These are phyloP conservation scores for rapeseed (Brassica napus) DNA, from an alignment of 345 rosid species.

Conservation along the genomic window Da-Ae NC_063438.1:13625501-13626000, in stretches of 20 bases:
- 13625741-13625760: background rate
- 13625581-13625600: conserved; percentile 26
- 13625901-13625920: conserved; percentile 24
- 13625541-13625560: conserved; percentile 68
- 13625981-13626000: background rate
- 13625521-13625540: conserved; percentile 58
- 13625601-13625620: conserved; percentile 5
- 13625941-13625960: too few species aligned
- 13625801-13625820: conserved; percentile 63
- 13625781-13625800: conserved; percentile 57
- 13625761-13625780: conserved; percentile 55
- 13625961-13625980: background rate
- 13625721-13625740: background rate
- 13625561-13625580: conserved; percentile 72
- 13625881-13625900: conserved; percentile 80
- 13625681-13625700: too few species aligned
- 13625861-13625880: conserved; percentile 84
- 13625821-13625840: conserved; percentile 86
- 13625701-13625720: too few species aligned
- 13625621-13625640: background rate
- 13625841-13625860: conserved; percentile 70
- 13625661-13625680: too few species aligned
- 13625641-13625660: too few species aligned
- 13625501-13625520: conserved; percentile 55
- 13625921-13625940: background rate